A percentile compares a stretch with the other conserved stretches of the same genome.
phyloP scores from a whole-genome alignment of 1,284 basidiomycete genomes.

The Trichosporon sp. region DNA sequence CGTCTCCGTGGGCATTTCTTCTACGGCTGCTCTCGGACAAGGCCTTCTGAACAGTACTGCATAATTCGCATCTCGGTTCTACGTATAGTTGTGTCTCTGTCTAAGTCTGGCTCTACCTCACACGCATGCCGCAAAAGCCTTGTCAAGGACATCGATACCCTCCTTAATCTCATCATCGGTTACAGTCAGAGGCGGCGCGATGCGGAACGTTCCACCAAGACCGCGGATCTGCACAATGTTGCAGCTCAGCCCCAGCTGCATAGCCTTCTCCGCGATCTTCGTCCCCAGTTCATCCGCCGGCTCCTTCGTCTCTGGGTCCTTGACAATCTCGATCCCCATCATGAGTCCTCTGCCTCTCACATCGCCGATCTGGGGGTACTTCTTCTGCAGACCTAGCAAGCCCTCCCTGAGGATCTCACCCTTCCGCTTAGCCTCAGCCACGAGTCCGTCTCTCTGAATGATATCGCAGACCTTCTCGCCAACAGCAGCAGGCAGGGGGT shows the following conservation, averaged over 20 bases:
- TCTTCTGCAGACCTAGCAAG: conserved; percentile 45
- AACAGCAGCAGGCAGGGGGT: conserved; percentile 40
- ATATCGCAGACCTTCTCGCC: conserved; percentile 70
- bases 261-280: conserved; percentile 55
- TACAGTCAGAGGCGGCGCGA: conserved; percentile 65
- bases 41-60: too few species aligned
- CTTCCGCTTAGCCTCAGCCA: conserved; percentile 18
- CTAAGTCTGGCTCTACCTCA: too few species aligned
- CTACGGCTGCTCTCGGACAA: too few species aligned
- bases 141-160: conserved; percentile 55
- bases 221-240: conserved; percentile 31
- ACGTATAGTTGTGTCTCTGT: too few species aligned
- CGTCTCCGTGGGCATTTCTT: too few species aligned
- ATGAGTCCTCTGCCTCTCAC: conserved; percentile 72
- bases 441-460: conserved; percentile 48
- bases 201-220: conserved; percentile 53
- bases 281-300: conserved; percentile 45
- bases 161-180: conserved; percentile 56
- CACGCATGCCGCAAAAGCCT: conserved; percentile 48
- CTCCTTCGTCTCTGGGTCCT: conserved; percentile 29
- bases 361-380: conserved; percentile 59
- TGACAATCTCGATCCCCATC: conserved; percentile 72
- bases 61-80: too few species aligned
- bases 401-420: conserved; percentile 54
- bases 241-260: conserved; percentile 72